Evolutionary conservation across 2,329 filamentous ascomycete genomes (phyloP), one percentile per base, ranked within the genome.

Genomic region (Colletotrichum sp.): DNA sequence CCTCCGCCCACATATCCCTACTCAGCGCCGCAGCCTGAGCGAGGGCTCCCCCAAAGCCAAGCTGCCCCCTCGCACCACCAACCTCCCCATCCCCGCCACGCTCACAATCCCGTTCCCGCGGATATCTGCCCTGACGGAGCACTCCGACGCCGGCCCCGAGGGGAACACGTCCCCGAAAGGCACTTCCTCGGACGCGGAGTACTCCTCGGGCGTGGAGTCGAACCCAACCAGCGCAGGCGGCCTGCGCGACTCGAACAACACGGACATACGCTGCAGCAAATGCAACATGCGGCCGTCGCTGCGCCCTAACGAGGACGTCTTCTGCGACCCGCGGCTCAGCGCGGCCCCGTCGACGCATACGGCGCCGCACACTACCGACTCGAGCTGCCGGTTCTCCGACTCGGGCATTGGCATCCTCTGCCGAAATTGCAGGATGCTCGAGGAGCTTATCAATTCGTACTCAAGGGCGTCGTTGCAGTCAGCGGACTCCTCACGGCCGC

Each of bases 401-500:
- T 76, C 74, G 32, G 74, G 74, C 32, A 76, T 76, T 2, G 74
- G 74, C 8, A 76, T 76, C 18, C 64, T 76, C 30, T 76, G 74
- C 12, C 18, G 60, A 3, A 76, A 71, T 5, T 76, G 74, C 36
- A 48, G 74, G 22, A 76, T 76, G 74, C 64, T 76, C 12, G 74
- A 76, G 26, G 70, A 76, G 59, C 65, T 76, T 2, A 76, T 76
- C 8, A 76, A 73, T 34, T 76, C 74, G 28, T 76, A 76, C 48
- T 76, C 74, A 48, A 22, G 74, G 48, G 48, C 70, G 22, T 76
- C 70, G 26, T 65, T 65, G 28, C 74, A 64, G 28, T 71, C 72
- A 16, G 64, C 44, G 5, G 64, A 66, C 32, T 65, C 65, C 5
- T 57, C 48, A 24, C 36, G 24, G n/a, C 36, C 16, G 32, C 28